Percentiles rank a stretch among this genome's conserved stretches.
phyloP scores from a whole-genome alignment of 345 rosid species.

The Eucalyptus sp. region DNA sequence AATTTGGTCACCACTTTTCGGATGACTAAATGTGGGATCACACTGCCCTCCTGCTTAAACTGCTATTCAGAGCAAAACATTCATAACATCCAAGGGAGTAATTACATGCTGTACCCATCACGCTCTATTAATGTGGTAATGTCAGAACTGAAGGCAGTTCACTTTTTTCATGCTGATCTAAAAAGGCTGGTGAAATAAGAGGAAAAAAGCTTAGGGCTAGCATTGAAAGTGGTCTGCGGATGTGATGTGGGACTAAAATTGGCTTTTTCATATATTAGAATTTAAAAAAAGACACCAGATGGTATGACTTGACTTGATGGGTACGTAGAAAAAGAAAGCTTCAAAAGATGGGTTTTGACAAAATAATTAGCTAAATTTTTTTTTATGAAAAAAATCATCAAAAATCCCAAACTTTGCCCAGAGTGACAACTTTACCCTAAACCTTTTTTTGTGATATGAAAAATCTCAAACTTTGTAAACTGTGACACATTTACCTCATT shows the following conservation, averaged over 20 bases:
- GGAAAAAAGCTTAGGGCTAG: background rate
- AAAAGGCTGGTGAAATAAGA: background rate
- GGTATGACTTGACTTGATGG: background rate
- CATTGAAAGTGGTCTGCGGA: background rate
- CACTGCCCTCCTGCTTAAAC: background rate
- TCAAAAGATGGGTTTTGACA: background rate
- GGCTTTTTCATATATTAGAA: background rate
- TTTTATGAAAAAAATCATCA: too few species aligned
- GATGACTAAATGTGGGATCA: background rate
- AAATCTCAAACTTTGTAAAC: too few species aligned
- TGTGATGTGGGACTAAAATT: background rate
- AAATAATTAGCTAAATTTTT: background rate
- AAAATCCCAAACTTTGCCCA: too few species aligned
- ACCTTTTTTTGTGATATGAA: too few species aligned
- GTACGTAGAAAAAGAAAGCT: background rate
- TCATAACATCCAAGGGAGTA: background rate
- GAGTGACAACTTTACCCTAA: too few species aligned
- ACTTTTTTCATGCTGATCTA: background rate
- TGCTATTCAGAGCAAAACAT: background rate
- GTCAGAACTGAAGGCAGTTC: background rate
- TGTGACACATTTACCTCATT: too few species aligned
- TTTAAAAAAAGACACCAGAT: background rate
- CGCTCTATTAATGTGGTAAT: background rate
- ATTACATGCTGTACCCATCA: background rate
- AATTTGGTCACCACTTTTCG: background rate